Conservation (phyloP, 1,139 yeast genomes). For the Kurtzmaniella quercitrusa region DNA sequence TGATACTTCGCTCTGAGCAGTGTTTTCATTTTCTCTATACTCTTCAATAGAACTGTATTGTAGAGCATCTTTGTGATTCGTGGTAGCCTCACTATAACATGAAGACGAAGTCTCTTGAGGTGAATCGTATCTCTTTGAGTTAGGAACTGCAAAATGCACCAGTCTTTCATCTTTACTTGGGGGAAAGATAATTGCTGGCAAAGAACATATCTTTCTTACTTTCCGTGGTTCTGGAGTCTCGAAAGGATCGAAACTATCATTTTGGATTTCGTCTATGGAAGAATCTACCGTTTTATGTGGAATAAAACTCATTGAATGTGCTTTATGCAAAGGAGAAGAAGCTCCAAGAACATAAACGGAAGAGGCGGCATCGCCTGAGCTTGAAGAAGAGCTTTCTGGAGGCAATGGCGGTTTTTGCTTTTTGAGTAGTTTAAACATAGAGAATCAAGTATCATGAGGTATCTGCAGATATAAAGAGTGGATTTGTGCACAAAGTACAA, state of each 20-base stretch:
- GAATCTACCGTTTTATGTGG: background rate
- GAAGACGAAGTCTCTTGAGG: background rate
- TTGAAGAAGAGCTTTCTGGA: background rate
- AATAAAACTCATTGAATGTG: background rate
- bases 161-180: background rate
- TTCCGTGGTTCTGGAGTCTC: background rate
- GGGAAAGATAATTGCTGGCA: background rate
- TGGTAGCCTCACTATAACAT: background rate
- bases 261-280: background rate
- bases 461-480: background rate
- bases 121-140: background rate
- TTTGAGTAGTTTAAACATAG: background rate
- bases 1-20: background rate
- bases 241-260: slow-evolving; percentile 7
- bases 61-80: background rate
- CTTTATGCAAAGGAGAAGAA: background rate
- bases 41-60: background rate
- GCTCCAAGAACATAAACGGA: background rate
- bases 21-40: background rate
- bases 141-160: background rate
- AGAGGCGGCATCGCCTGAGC: background rate
- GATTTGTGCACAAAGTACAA: background rate
- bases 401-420: background rate
- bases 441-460: background rate
- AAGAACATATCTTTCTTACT: background rate